phyloP scores from a whole-genome alignment of 176 grass and related monocot genomes.

The Eragrostis nindensis region DNA sequence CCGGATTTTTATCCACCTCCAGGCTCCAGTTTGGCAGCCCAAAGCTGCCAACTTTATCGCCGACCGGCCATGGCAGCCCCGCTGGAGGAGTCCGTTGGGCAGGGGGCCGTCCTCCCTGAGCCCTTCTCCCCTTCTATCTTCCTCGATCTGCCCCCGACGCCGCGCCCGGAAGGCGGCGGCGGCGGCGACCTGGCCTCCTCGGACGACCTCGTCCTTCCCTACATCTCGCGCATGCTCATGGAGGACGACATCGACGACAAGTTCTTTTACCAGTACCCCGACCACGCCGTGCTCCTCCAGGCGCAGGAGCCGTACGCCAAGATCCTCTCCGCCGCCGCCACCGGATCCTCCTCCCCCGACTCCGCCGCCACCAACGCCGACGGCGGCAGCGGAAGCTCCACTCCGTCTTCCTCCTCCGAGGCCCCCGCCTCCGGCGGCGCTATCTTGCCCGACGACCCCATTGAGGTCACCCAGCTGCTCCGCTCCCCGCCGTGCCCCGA shows the following conservation, averaged over 20 bases:
- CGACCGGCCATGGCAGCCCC: conserved; percentile 25
- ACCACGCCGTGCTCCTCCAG: conserved; percentile 35
- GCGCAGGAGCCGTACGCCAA: not conserved
- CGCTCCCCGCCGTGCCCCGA: conserved; percentile 15
- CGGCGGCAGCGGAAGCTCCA: no score
- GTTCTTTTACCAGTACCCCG: conserved; percentile 61
- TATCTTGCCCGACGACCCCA: conserved; percentile 38
- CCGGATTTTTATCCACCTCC: no score
- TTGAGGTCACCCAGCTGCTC: conserved; percentile 47
- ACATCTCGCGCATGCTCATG: conserved; percentile 76
- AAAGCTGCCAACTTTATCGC: no score
- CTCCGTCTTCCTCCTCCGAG: conserved; percentile 5
- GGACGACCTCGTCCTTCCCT: conserved; percentile 66
- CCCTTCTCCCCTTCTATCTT: conserved; percentile 54
- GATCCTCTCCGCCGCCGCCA: conserved; percentile 48
- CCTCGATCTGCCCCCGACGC: conserved; percentile 54
- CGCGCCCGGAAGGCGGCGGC: not conserved
- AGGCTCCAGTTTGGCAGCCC: no score
- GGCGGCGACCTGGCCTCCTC: conserved; percentile 24
- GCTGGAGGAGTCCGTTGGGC: conserved; percentile 34
- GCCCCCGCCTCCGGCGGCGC: not conserved
- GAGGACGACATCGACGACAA: conserved; percentile 67
- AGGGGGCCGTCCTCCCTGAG: conserved; percentile 28
- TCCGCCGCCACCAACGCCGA: not conserved
- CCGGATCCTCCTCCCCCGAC: not conserved